Base-by-base conservation (phyloP, 108 stramenopile species). In the Hondaea fermentalgiana region DNA sequence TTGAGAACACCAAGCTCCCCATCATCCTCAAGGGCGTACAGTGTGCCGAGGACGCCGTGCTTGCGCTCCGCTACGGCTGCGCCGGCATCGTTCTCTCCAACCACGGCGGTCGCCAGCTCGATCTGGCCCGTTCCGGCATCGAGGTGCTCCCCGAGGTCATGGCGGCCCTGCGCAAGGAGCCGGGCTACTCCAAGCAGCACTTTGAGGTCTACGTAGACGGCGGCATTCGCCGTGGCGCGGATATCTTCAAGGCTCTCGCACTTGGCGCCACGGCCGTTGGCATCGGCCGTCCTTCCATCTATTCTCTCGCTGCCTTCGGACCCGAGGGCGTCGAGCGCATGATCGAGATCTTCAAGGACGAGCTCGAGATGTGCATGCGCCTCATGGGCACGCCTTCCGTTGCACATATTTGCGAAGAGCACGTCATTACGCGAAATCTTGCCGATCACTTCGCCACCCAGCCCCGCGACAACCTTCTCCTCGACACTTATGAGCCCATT, bases 301-400 rank as follows among this genome's bases (percentile, higher is more conserved):
- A 83, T 28, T 83, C 76, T 12, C 76, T 83, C 45, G 76, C 76
- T 12, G 76, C 76, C 5, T 83, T 83, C 23, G 76, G 76, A 12
- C 51, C 76, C 51, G 76, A 83, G n/a, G 76, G 76, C 5, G 76
- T 83, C 25, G 76, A 83, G 51, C 76, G 76, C 76, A 83, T 83
- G 76, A 83, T 83, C 28, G 19, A 83, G 51, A 83, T 83, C 76
- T 83, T 83, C 76, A 83, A 83, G 76, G 76, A 83, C 19, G 76
- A 83, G 76, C 51, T 83, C 49, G 51, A 53, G 25, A 83, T 83
- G 76, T 83, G 76, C 76, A 83, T 83, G 76, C 49, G 49, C 76
- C 76, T 83, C 49, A 83, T 47, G 45, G 76, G 76, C 28, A 83
- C 76, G 10, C 76, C 76, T 6, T 21, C 45, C 12, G 49, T 83